phyloP scores from a whole-genome alignment of 768 basidiomycete genomes.

The Omphalotus guepiniiformis region DNA sequence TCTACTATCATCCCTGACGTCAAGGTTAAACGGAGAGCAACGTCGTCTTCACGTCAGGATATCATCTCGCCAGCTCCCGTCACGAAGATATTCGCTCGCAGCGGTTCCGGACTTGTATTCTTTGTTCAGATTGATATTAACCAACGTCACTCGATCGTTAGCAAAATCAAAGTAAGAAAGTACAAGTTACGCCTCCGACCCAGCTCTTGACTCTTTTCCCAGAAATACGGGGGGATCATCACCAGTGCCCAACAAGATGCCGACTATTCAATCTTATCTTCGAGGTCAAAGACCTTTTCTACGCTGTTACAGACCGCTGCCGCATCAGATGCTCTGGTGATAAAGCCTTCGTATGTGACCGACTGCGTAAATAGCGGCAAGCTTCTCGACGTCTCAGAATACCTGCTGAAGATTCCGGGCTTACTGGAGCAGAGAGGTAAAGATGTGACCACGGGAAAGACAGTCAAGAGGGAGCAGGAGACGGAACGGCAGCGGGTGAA shows the following conservation, averaged over 20 bases:
- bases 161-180: slow-evolving; percentile 54
- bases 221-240: slow-evolving; percentile 69
- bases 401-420: slow-evolving; percentile 35
- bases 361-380: slow-evolving; percentile 43
- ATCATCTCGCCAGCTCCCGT: slow-evolving; percentile 15
- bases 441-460: no score
- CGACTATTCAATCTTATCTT: slow-evolving; percentile 56
- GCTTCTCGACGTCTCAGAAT: slow-evolving; percentile 42
- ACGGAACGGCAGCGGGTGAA: not conserved
- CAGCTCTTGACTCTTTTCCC: slow-evolving; percentile 4
- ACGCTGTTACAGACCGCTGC: slow-evolving; percentile 35
- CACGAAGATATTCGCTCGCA: slow-evolving; percentile 37
- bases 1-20: slow-evolving; percentile 16
- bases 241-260: slow-evolving; percentile 48
- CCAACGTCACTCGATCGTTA: slow-evolving; percentile 45
- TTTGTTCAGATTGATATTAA: slow-evolving; percentile 68
- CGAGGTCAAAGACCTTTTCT: slow-evolving; percentile 46
- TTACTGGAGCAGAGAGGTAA: no score
- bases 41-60: slow-evolving; percentile 13
- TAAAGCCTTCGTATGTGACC: slow-evolving; percentile 49
- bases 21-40: slow-evolving; percentile 26
- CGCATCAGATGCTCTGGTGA: slow-evolving; percentile 37
- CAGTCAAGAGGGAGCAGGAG: slow-evolving; percentile 12
- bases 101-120: slow-evolving; percentile 46
- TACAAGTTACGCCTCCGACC: not conserved